Base-by-base conservation (phyloP, 495 filamentous ascomycete genomes). In the Penicillium chermesinum region DNA sequence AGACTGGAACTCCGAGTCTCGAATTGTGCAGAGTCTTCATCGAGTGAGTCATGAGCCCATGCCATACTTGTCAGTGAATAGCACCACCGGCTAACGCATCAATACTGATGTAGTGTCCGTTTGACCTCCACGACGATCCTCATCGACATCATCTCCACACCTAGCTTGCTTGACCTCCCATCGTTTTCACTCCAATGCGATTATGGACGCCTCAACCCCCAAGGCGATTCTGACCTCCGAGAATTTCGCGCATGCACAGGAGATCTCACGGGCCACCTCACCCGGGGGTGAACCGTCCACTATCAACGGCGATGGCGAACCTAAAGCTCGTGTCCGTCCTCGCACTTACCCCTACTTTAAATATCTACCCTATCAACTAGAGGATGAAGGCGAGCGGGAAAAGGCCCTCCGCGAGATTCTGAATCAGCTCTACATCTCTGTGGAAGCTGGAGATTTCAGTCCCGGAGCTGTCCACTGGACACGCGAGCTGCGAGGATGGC, bases 391-490 rank as follows among this genome's bases (percentile, higher is more conserved):
- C 15, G 80, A 88, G 62, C 75, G 89, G 45, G 81, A 88, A 58
- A 73, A 72, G 16, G 87, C 87, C 41, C 71, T 97, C 38, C 74
- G 82, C 7, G 88, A 91, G 66, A 95, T 95, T 48, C 70, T 97
- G 58, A 89, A 88, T 58, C 86, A 95, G 55, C 84, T 99, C 19
- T 97, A 95, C 61, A 85, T 95, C 59, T 77, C 90, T 20, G 78
- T 97, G 50, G 84, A 89, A 63, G 85, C 93, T 13, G 89, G 95
- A 27, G 94, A 99, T 64, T 97, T 97, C 66, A 80, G 84, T 42
- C 87, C 93, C 0, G 94, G 93, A 13, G 93, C 93, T 10, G 76
- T 95, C 16, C 91, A 97, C 67, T 99, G 94, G 94, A 96, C 93
- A 44, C 82, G 93, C 55, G 91, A 97, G 75, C 82, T 99, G 16